phyloP scores from a whole-genome alignment of 1,284 basidiomycete genomes.

The Cryptococcus sp. region DNA sequence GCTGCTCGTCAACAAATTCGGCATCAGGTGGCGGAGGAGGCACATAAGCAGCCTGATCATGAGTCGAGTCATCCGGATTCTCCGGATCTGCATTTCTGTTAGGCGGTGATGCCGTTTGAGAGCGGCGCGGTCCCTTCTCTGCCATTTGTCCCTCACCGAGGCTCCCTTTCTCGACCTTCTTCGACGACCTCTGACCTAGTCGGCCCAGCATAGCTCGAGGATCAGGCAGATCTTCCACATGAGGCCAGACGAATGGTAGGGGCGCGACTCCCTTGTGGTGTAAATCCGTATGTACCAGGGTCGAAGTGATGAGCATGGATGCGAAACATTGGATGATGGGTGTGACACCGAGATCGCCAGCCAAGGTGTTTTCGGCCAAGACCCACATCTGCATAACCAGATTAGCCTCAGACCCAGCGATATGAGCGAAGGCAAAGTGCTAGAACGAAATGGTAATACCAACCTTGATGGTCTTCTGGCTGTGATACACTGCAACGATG shows the following conservation, averaged over 20 bases:
- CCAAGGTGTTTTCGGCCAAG: conserved; percentile 47
- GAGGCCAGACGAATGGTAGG: conserved; percentile 52
- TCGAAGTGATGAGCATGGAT: conserved; percentile 53
- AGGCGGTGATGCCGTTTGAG: no score
- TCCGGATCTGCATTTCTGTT: no score
- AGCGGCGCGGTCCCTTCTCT: no score
- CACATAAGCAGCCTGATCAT: no score
- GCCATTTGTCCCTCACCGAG: no score
- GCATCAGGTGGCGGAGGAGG: neutral
- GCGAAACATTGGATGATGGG: conserved; percentile 49
- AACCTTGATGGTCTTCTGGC: conserved; percentile 28
- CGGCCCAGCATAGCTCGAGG: conserved; percentile 23
- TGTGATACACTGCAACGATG: conserved; percentile 43
- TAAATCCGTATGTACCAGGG: conserved; percentile 53
- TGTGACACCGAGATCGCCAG: conserved; percentile 53
- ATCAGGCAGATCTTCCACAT: conserved; percentile 51
- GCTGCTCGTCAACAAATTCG: neutral
- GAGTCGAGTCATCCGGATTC: no score
- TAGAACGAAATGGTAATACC: conserved; percentile 21
- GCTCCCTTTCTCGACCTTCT: no score
- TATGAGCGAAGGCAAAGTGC: neutral
- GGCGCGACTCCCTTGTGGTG: conserved; percentile 47
- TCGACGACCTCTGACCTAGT: neutral
- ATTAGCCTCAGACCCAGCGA: neutral
- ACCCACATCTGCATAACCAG: conserved; percentile 48